These are phyloP conservation scores for Sisymbrium altissimum DNA, from an alignment of 345 rosid genomes.

Conservation along the genomic window DNA sequence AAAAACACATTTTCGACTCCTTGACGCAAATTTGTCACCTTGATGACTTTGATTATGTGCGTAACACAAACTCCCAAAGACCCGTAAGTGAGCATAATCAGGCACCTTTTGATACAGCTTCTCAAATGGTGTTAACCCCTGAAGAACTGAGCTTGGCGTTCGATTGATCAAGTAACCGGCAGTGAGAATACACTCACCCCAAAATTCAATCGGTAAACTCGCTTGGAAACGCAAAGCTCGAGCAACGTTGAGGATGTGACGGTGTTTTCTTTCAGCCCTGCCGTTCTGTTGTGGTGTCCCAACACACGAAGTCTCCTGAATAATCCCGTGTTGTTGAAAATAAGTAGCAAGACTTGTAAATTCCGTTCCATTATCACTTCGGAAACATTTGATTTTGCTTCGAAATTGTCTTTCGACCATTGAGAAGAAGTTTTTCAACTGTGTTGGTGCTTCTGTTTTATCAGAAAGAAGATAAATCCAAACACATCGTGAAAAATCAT, in stretches of 20 bases:
- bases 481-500: background rate
- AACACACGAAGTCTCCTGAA: background rate
- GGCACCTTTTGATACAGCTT: background rate
- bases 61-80: background rate
- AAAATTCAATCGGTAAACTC: background rate
- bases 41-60: background rate
- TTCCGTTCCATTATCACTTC: background rate
- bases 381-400: accelerated
- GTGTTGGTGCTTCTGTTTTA: background rate
- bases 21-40: background rate
- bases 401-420: background rate
- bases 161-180: background rate
- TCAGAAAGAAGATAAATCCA: background rate
- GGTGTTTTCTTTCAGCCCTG: background rate
- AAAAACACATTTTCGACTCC: background rate
- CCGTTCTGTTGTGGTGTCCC: background rate
- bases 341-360: background rate
- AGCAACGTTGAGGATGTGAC: background rate
- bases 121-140: background rate
- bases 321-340: background rate
- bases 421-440: background rate
- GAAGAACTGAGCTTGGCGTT: background rate
- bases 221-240: background rate
- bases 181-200: background rate
- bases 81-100: background rate